Conservation (phyloP, 2,329 filamentous ascomycete species). For the Plectosphaerella sp. region DNA sequence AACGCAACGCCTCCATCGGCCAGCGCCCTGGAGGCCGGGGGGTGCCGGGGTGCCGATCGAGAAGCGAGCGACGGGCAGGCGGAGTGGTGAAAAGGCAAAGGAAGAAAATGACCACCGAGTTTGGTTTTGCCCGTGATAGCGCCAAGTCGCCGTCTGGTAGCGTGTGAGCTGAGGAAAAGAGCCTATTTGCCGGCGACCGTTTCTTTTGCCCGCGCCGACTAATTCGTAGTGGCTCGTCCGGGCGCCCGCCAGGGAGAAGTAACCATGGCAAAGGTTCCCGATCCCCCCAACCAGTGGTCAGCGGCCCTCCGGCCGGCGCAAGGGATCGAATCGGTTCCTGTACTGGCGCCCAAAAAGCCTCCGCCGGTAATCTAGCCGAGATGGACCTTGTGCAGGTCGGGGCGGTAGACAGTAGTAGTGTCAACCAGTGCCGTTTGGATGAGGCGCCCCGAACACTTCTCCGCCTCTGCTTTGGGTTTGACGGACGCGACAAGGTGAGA, state of each 20-base stretch:
- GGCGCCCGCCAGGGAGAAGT: background rate
- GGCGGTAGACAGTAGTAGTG: no score
- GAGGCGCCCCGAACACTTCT: no score
- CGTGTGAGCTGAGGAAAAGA: constrained; percentile 1
- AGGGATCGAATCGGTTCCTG: background rate
- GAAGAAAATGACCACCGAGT: background rate
- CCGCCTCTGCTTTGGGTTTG: no score
- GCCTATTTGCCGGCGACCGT: constrained; percentile 1
- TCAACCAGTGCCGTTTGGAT: no score
- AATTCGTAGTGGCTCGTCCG: background rate
- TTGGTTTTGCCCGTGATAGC: background rate
- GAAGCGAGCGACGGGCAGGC: background rate
- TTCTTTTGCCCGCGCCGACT: background rate
- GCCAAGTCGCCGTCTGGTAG: background rate
- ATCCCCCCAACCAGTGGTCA: background rate
- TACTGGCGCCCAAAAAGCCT: background rate
- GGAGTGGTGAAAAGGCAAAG: background rate
- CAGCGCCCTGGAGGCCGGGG: background rate
- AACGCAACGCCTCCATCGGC: no score
- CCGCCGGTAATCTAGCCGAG: no score
- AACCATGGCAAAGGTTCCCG: no score
- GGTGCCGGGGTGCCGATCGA: background rate
- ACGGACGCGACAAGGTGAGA: no score
- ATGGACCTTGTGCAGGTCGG: no score
- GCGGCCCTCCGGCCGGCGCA: background rate